Percentiles rank a stretch among this genome's conserved stretches.
Conservation (phyloP, 176 grass and related monocot species). For the Carex scoparia region DNA sequence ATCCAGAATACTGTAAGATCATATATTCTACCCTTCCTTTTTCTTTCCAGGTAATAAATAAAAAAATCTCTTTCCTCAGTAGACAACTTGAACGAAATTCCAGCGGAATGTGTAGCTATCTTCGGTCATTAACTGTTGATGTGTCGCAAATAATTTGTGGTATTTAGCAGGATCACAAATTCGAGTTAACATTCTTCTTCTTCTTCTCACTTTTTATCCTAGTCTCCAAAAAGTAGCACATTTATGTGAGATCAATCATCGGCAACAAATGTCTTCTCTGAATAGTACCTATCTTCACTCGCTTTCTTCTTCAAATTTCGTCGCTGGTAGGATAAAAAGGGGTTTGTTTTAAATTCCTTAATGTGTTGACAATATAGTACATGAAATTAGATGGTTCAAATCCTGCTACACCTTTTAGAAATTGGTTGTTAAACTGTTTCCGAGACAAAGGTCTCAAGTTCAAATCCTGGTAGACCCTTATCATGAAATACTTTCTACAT, state of each 20-base stretch:
- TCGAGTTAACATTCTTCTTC: conserved; percentile 6
- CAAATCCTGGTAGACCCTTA: neutral
- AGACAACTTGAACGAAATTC: neutral
- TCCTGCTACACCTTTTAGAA: neutral
- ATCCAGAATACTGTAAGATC: neutral
- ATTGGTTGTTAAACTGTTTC: neutral
- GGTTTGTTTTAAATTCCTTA: neutral
- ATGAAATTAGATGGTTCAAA: neutral
- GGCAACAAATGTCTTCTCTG: conserved; percentile 73
- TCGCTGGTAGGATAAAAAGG: conserved; percentile 38
- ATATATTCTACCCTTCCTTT: neutral
- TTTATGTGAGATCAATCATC: conserved; percentile 49
- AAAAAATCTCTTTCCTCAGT: neutral
- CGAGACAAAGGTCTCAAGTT: neutral
- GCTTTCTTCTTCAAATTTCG: conserved; percentile 81
- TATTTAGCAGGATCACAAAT: conserved; percentile 26
- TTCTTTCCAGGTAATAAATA: neutral
- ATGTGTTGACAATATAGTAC: neutral
- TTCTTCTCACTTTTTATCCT: neutral
- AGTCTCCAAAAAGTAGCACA: conserved; percentile 25
- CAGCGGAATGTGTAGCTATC: conserved; percentile 21
- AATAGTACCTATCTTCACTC: conserved; percentile 76
- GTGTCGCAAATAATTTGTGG: conserved; percentile 26
- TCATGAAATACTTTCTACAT: neutral
- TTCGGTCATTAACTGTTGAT: conserved; percentile 31